Base-by-base conservation (phyloP, 2,329 filamentous ascomycete species). In the Hymenoscyphus scutula region DNA sequence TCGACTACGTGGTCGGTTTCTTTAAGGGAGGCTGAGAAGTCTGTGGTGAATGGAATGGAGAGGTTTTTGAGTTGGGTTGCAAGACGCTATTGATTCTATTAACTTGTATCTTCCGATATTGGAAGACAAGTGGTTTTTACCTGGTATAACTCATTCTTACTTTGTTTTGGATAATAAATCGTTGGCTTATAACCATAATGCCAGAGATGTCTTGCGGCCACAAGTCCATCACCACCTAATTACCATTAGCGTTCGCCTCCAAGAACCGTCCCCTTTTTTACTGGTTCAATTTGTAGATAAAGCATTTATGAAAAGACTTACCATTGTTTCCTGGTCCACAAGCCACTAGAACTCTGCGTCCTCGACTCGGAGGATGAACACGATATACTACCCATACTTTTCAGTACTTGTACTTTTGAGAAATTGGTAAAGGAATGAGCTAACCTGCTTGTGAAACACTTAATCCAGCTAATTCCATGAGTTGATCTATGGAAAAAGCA, bases 391-490 rank as follows among this genome's bases (percentile, higher is more conserved):
- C 8, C 38, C n/a, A 56, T 45, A 30, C 10, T 13, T 11, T 5
- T 51, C 45, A 51, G 45, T 25, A 51, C 45, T 48, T 5, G n/a
- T 1, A 48, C 8, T 48, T 48, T 5, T 1, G 4, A 25, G 19
- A 5, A 11, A 37, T 37, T 51, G 6, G 19, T 23, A 10, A 10
- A 30, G 23, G 27, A 58, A 53, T 17, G 17, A 29, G 32, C 80
- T 63, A 74, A 93, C 92, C 87, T 58, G 90, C 92, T 81, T 98
- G 92, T 13, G 94, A 94, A 29, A 98, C 92, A 0, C 92, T 93
- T 0, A 99, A 82, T 0, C 95, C 95, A 53, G 95, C 95, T 7
- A 99, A 80, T 75, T 98, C 95, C 95, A 99, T 98, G 56, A 99
- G 81, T 77, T 99, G 95, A 74, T 98, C 95, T 61, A 99, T 84